These are phyloP conservation scores for Saturnispora mendoncae DNA, from an alignment of 805 yeast species.

Conservation along the genomic window DNA sequence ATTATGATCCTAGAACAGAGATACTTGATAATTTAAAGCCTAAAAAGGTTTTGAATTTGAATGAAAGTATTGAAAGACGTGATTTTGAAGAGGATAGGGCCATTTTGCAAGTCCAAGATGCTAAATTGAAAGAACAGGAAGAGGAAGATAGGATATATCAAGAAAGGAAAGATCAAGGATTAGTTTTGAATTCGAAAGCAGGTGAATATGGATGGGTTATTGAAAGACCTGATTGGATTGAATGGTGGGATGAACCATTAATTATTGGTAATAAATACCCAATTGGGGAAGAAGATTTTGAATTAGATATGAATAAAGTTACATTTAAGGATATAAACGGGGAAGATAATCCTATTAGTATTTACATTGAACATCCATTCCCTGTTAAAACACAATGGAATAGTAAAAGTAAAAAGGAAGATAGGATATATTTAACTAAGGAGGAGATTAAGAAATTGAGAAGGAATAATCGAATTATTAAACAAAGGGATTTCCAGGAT, in stretches of 20 bases:
- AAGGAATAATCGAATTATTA: conserved; percentile 54
- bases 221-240: conserved; percentile 57
- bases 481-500: conserved; percentile 65
- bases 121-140: background rate
- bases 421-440: conserved; percentile 56
- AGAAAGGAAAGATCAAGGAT: conserved; percentile 26
- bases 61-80: no score
- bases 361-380: conserved; percentile 78
- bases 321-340: conserved; percentile 30
- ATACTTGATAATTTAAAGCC: background rate
- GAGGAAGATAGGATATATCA: conserved; percentile 22
- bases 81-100: background rate
- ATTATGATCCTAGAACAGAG: conserved; percentile 5
- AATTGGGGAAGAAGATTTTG: conserved; percentile 30
- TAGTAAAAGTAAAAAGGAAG: conserved; percentile 24
- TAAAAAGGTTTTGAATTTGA: background rate
- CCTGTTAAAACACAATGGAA: conserved; percentile 56
- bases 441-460: conserved; percentile 68
- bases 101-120: background rate
- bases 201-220: conserved; percentile 34
- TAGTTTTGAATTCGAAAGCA: conserved; percentile 31
- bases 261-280: conserved; percentile 32
- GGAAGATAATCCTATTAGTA: conserved; percentile 44
- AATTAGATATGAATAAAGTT: conserved; percentile 16
- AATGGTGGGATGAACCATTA: conserved; percentile 84